Evolutionary conservation across 1,284 basidiomycete genomes (phyloP).

Genomic region (Rhodotorula sp.): DNA sequence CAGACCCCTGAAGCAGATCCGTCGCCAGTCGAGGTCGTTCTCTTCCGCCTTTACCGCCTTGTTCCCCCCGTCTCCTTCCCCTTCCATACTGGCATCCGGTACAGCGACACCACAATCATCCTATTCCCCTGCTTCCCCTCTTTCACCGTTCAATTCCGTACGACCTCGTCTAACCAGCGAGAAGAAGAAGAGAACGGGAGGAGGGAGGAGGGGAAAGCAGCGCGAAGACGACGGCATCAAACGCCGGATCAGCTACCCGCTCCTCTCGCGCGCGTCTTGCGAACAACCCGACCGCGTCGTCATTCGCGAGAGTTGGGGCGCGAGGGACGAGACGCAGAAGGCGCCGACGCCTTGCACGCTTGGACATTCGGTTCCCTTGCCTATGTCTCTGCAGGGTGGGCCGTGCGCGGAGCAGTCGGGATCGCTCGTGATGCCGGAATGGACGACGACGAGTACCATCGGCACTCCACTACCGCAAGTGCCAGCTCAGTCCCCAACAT

Average conservation of each 20-base stretch:
- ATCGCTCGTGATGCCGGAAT: too few relatives aligned
- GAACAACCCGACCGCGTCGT: neutral
- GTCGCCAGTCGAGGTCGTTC: slow-evolving; percentile 9
- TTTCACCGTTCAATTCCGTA: neutral
- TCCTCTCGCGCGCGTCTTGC: neutral
- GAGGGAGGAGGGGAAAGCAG: too few relatives aligned
- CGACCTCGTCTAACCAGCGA: neutral
- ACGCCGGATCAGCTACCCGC: slow-evolving; percentile 9
- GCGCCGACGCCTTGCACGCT: neutral
- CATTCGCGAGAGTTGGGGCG: slow-evolving; percentile 1
- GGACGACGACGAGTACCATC: too few relatives aligned
- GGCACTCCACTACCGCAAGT: too few relatives aligned
- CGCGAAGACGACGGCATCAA: neutral
- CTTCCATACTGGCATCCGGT: neutral
- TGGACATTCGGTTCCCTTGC: too few relatives aligned
- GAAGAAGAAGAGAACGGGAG: too few relatives aligned
- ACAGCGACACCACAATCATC: too few relatives aligned
- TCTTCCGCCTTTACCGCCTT: slow-evolving; percentile 3
- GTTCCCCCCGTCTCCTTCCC: neutral
- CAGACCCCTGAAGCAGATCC: slow-evolving; percentile 4
- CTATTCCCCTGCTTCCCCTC: too few relatives aligned
- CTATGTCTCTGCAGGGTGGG: neutral
- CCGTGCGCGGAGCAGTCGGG: too few relatives aligned
- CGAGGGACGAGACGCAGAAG: slow-evolving; percentile 3
- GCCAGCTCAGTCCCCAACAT: neutral